Conservation (phyloP, 2,329 filamentous ascomycete species). For the Cladosporium sp. region DNA sequence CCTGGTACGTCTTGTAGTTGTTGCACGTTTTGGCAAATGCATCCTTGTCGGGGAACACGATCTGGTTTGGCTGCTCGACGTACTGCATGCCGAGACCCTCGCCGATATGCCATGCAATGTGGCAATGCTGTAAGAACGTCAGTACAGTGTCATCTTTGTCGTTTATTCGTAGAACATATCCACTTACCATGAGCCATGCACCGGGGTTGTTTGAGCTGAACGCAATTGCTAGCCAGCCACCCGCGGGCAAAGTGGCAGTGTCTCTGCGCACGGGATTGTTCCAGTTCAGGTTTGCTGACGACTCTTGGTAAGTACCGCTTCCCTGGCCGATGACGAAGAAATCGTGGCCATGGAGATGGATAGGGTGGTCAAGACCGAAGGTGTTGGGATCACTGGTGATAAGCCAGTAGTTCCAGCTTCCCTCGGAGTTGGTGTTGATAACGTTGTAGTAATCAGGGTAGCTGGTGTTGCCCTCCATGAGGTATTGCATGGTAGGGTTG, state of each 20-base stretch:
- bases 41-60: conserved; percentile 26
- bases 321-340: conserved; percentile 32
- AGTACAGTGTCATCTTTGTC: neutral
- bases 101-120: conserved; percentile 47
- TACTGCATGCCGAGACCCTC: conserved; percentile 56
- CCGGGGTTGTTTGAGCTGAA: conserved; percentile 53
- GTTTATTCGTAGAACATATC: too few species aligned
- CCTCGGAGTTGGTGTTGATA: conserved; percentile 34
- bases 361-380: conserved; percentile 15
- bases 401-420: conserved; percentile 44
- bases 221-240: conserved; percentile 47
- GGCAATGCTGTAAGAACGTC: conserved; percentile 15
- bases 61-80: conserved; percentile 40
- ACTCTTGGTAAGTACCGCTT: conserved; percentile 23
- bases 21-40: conserved; percentile 28
- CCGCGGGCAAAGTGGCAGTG: conserved; percentile 41
- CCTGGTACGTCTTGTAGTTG: conserved; percentile 34
- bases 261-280: conserved; percentile 48
- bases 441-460: conserved; percentile 37
- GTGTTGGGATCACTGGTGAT: conserved; percentile 34
- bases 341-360: conserved; percentile 32
- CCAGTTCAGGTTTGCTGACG: conserved; percentile 30
- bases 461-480: conserved; percentile 36
- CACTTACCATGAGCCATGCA: conserved; percentile 7
- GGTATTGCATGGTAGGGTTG: conserved; percentile 38